Percentiles rank a stretch among this genome's conserved stretches.
These are phyloP conservation scores for Phytopythium ostracodes DNA, from an alignment of 352 stramenopile species.

Conservation along the genomic window DNA sequence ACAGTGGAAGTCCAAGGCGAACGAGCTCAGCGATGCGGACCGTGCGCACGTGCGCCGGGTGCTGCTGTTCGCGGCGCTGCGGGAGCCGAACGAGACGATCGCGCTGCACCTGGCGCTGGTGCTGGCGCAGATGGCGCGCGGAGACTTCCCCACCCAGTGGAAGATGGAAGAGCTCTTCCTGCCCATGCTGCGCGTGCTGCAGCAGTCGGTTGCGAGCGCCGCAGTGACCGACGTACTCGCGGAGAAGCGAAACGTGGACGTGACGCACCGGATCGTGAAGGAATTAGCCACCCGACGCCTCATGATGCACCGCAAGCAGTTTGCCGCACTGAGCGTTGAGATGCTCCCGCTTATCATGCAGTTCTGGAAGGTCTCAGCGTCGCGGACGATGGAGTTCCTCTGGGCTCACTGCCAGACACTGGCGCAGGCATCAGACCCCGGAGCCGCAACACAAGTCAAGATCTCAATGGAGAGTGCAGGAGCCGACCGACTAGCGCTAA, in stretches of 20 bases:
- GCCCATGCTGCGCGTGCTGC: conserved; percentile 47
- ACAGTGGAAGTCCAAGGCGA: conserved; percentile 31
- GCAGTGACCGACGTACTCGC: conserved; percentile 6
- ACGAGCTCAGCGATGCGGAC: conserved; percentile 36
- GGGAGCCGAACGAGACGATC: conserved; percentile 52
- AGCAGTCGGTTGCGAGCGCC: conserved; percentile 12
- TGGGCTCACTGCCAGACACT: conserved; percentile 16
- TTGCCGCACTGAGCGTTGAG: conserved; percentile 64
- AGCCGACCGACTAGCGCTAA: conserved; percentile 27
- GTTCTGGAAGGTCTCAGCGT: conserved; percentile 43
- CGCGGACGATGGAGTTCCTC: conserved; percentile 30
- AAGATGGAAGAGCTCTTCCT: conserved; percentile 59
- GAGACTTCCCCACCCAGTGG: conserved; percentile 75
- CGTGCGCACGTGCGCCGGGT: conserved; percentile 37
- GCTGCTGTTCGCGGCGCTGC: conserved; percentile 60
- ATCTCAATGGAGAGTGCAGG: conserved; percentile 9
- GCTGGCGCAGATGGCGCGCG: conserved; percentile 60
- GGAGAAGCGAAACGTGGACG: conserved; percentile 42
- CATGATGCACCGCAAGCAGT: conserved; percentile 80
- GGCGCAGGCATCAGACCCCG: conserved; percentile 2
- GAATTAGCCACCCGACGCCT: conserved; percentile 73
- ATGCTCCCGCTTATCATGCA: conserved; percentile 53
- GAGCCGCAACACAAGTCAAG: conserved; percentile 7
- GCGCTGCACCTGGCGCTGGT: conserved; percentile 65
- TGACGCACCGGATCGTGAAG: conserved; percentile 77